Evolutionary conservation across 2,329 filamentous ascomycete genomes (phyloP).

Genomic region (Triangularia setosa): DNA sequence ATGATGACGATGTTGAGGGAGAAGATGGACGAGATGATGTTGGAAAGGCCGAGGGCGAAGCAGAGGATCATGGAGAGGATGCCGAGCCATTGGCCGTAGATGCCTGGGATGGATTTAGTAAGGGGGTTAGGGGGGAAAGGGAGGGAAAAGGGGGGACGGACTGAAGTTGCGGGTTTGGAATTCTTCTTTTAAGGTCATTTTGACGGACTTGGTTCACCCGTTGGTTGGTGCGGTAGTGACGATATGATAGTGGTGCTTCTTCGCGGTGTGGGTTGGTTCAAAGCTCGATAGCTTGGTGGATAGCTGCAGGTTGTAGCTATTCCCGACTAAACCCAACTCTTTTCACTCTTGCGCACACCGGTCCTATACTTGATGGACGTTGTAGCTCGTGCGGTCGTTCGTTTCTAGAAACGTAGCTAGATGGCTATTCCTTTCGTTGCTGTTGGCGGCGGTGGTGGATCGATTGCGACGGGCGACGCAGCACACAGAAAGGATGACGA

Average conservation of each 20-base stretch:
- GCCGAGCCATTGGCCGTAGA: conserved; percentile 72
- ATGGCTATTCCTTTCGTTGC: neutral
- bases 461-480: neutral
- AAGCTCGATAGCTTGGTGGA: neutral
- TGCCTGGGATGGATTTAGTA: conserved; percentile 50
- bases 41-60: conserved; percentile 63
- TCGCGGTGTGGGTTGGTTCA: neutral
- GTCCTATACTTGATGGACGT: no score
- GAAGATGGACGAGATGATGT: conserved; percentile 50
- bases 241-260: neutral
- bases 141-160: conserved; percentile 38
- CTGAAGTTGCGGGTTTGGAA: conserved; percentile 72
- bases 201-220: conserved; percentile 35
- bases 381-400: neutral
- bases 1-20: conserved; percentile 46
- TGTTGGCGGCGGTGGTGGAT: neutral
- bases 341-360: neutral
- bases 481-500: neutral
- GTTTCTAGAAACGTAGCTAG: neutral
- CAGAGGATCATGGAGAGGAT: conserved; percentile 68
- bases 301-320: neutral
- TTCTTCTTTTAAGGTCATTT: conserved; percentile 68
- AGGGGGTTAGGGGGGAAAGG: neutral
- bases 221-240: neutral
- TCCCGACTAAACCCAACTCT: neutral